phyloP scores from a whole-genome alignment of 2,329 filamentous ascomycete species.

The Talaromyces albobiverticillius region DNA sequence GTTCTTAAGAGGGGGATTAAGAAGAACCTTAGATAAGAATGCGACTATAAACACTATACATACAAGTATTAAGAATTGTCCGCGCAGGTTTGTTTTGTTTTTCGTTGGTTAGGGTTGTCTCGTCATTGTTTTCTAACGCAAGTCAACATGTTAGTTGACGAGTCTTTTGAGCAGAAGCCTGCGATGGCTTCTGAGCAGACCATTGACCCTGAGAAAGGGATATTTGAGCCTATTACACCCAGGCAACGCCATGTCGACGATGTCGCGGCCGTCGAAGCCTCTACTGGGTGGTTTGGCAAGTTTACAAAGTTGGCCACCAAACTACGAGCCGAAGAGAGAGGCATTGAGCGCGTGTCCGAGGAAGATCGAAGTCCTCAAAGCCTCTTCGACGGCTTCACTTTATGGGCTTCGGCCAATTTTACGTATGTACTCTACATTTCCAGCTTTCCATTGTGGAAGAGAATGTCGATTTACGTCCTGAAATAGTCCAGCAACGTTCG shows the following conservation, averaged over 20 bases:
- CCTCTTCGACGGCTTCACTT: neutral
- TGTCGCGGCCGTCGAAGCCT: neutral
- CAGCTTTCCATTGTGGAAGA: neutral
- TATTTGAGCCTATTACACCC: neutral
- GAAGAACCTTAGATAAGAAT: too few species aligned
- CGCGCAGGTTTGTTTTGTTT: too few species aligned
- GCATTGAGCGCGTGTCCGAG: neutral
- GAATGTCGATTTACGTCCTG: neutral
- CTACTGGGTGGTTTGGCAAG: neutral
- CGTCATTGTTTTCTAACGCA: neutral
- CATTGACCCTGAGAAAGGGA: neutral
- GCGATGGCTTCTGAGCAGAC: neutral
- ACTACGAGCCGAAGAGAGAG: neutral
- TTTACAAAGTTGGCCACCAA: neutral
- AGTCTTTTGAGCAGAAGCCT: neutral
- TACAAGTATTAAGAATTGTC: too few species aligned
- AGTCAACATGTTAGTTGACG: neutral
- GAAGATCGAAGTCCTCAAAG: neutral
- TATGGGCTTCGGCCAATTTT: neutral
- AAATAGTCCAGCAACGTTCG: neutral
- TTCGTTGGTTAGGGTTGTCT: too few species aligned
- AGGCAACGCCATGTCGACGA: neutral
- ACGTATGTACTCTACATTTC: neutral
- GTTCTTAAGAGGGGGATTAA: too few species aligned
- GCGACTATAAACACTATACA: too few species aligned